These are phyloP conservation scores for Begonia fuchsioides DNA, from an alignment of 306 rosid genomes.

Conservation along the genomic window DNA sequence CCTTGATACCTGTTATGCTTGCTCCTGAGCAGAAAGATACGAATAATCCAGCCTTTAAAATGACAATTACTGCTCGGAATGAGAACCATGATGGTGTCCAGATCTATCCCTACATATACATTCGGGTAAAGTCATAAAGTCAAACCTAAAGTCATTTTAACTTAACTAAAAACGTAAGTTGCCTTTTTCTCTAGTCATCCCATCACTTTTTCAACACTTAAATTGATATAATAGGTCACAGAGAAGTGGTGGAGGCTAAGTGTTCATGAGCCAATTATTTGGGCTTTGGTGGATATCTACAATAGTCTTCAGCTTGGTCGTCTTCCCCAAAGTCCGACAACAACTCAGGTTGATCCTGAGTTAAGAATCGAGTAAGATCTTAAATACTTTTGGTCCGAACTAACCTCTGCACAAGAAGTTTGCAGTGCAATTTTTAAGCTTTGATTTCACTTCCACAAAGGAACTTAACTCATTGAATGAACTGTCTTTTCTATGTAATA, in stretches of 20 bases:
- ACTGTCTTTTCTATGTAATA: too few species aligned
- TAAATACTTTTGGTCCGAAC: slow-evolving; percentile 4
- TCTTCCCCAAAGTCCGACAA: slow-evolving; percentile 67
- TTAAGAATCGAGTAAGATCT: slow-evolving; percentile 68
- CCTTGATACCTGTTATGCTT: slow-evolving; percentile 83
- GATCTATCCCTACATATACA: slow-evolving; percentile 74
- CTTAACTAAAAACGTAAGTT: too few species aligned
- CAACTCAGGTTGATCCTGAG: slow-evolving; percentile 85
- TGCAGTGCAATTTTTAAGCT: too few species aligned
- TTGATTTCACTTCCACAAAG: too few species aligned
- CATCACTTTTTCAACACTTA: slow-evolving; percentile 2
- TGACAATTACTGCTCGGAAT: slow-evolving; percentile 70
- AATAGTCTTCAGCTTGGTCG: slow-evolving; percentile 63
- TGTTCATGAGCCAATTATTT: slow-evolving; percentile 86
- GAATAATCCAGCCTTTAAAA: slow-evolving; percentile 78
- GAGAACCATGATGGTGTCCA: slow-evolving; percentile 75
- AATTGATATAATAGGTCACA: slow-evolving; percentile 46
- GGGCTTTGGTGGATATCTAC: slow-evolving; percentile 78
- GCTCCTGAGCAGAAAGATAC: slow-evolving; percentile 76
- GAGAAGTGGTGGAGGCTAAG: slow-evolving; percentile 76
- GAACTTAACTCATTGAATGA: too few species aligned
- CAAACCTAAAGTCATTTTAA: too few species aligned
- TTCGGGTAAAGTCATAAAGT: slow-evolving; percentile 44
- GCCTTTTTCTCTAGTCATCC: too few species aligned
- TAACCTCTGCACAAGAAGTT: slow-evolving; percentile 1